Evolutionary conservation across 495 filamentous ascomycete genomes (phyloP), one percentile per base, ranked within the genome.

Genomic region (Xylaria acuta): DNA sequence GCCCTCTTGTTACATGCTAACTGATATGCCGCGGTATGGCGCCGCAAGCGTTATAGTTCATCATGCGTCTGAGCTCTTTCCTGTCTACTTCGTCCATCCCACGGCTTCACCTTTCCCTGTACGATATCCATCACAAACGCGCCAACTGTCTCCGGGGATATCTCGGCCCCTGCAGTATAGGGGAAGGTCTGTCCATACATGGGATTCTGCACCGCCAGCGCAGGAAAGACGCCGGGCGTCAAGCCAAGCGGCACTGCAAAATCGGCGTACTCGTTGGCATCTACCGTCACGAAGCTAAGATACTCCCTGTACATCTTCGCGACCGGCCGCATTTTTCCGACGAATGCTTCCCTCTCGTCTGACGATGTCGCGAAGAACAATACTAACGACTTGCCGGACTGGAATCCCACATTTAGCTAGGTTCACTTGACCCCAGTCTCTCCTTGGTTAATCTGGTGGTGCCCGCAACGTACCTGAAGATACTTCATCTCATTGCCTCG

Each of bases 291-390:
- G 69, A 88, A 86, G 63, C 69, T 77, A 9, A 87, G 74, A 51
- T 84, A 86, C 5, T 87, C 82, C 45, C 75, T 64, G 74, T 86
- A 86, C 75, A 84, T 86, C 71, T 82, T 83, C 5, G 86, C 86
- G 0, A 87, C 72, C 0, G 82, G 80, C 1, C 79, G 77, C 54
- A 87, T 78, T 18, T 78, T 72, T 3, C 64, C 34, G 22, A 79
- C 73, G 65, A 82, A 83, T 2, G 63, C 68, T 8, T 79, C 79
- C 0, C 77, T 76, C 16, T 82, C 75, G 8, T 41, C 27, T 14
- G 73, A 47, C 9, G 70, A 76, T 6, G 69, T 32, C 9, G 75
- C 56, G 72, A 88, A 85, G 76, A 82, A 85, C 74, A 86, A 84
- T 32, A 84, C 80, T 0, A 87, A 74, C 11, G 82, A 83, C 67